phyloP scores from a whole-genome alignment of 2,329 filamentous ascomycete genomes.

The Epichloe scottii region DNA sequence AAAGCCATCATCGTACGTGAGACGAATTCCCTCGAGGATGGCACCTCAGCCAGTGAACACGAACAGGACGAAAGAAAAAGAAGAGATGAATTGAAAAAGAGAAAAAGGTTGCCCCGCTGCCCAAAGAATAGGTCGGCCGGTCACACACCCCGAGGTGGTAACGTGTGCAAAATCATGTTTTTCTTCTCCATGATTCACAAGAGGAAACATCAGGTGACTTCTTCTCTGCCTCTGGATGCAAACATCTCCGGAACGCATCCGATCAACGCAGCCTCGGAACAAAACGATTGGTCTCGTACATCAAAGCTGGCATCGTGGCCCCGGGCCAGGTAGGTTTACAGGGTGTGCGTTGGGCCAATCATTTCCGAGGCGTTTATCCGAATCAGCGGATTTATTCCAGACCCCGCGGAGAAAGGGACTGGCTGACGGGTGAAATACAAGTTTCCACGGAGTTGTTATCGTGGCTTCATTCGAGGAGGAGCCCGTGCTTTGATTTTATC shows the following conservation, averaged over 20 bases:
- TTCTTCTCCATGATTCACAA: neutral
- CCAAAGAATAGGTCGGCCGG: neutral
- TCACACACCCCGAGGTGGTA: too few species aligned
- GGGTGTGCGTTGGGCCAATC: slow-evolving; percentile 1
- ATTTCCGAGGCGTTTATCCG: neutral
- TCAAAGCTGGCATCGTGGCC: neutral
- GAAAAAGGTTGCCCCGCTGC: too few species aligned
- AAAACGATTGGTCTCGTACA: neutral
- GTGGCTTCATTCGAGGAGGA: too few species aligned
- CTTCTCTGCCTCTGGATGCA: neutral
- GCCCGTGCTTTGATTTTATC: too few species aligned
- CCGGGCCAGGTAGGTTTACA: neutral
- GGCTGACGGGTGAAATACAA: neutral
- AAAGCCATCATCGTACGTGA: neutral
- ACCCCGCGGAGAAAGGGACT: slow-evolving; percentile 3
- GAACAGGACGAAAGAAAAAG: neutral
- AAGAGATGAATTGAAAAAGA: neutral
- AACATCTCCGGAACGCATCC: slow-evolving; percentile 3
- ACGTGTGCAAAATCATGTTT: neutral
- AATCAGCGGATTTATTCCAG: neutral
- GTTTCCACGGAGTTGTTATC: too few species aligned
- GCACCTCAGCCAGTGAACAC: too few species aligned
- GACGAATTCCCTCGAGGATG: too few species aligned
- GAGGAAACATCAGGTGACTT: neutral
- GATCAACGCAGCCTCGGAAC: neutral